Evolutionary conservation across 768 basidiomycete genomes (phyloP).

Genomic region (Tephrocybe sp.): DNA sequence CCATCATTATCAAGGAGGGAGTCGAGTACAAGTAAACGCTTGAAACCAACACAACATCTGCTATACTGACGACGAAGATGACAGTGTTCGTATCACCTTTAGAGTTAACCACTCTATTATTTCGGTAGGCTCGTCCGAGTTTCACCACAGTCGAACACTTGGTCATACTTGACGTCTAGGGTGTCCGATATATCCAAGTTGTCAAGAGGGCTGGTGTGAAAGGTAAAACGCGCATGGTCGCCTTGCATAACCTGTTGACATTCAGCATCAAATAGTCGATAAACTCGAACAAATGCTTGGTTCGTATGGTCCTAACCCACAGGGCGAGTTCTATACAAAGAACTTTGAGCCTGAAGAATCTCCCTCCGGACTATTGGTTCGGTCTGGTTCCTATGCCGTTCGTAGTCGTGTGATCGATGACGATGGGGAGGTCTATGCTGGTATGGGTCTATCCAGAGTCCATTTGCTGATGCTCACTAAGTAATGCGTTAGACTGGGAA

Average conservation of each 20-base stretch:
- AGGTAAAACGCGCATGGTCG: slow-evolving; percentile 42
- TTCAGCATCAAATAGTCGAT: slow-evolving; percentile 65
- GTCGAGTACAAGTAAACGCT: slow-evolving; percentile 81
- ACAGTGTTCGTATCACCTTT: slow-evolving; percentile 77
- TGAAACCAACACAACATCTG: not conserved
- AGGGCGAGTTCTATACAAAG: slow-evolving; percentile 65
- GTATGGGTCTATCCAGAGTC: slow-evolving; percentile 37
- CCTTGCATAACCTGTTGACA: not conserved
- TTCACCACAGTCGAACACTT: not conserved
- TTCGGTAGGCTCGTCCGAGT: slow-evolving; percentile 45
- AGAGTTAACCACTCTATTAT: slow-evolving; percentile 90
- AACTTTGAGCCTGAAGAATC: slow-evolving; percentile 73
- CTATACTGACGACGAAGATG: slow-evolving; percentile 9
- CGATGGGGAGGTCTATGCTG: slow-evolving; percentile 75
- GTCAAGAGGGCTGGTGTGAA: slow-evolving; percentile 77
- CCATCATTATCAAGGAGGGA: slow-evolving; percentile 77
- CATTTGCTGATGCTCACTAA: not conserved
- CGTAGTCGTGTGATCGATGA: slow-evolving; percentile 85
- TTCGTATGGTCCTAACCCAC: slow-evolving; percentile 78
- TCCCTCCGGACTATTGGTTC: slow-evolving; percentile 79
- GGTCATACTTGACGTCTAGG: slow-evolving; percentile 36
- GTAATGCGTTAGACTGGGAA: slow-evolving; percentile 57
- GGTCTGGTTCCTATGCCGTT: slow-evolving; percentile 75
- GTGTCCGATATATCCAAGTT: slow-evolving; percentile 83
- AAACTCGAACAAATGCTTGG: slow-evolving; percentile 94